Conservation (phyloP, 2,329 filamentous ascomycete species). For the Ascochyta viciae-villosae region DNA sequence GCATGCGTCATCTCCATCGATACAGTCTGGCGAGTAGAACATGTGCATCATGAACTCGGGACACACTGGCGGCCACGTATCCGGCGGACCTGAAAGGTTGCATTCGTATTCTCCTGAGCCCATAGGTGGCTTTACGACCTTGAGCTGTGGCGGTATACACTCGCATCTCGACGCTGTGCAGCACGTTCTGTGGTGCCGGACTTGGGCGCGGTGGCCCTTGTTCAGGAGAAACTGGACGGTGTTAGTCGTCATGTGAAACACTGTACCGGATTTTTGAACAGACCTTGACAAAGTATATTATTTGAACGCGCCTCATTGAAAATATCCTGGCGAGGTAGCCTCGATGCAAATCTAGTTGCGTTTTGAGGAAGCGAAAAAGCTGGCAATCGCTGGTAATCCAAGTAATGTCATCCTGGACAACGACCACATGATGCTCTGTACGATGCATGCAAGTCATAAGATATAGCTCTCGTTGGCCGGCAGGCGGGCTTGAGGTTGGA, state of each 20-base stretch:
- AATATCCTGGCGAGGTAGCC: not conserved
- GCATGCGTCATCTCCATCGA: not conserved
- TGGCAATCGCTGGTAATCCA: not conserved
- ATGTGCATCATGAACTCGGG: conserved; percentile 3
- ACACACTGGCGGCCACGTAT: not conserved
- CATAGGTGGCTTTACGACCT: not conserved
- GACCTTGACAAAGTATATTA: not conserved
- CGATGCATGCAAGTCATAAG: not conserved
- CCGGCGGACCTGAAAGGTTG: not conserved
- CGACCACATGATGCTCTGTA: not conserved
- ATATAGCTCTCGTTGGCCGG: not conserved
- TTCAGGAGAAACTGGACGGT: too few species aligned
- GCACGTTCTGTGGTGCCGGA: not conserved
- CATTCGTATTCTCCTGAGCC: conserved; percentile 4
- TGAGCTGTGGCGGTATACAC: not conserved
- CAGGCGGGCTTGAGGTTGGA: too few species aligned
- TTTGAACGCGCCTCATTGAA: not conserved
- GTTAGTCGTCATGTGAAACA: too few species aligned
- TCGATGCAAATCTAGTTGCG: not conserved
- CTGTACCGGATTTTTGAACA: not conserved
- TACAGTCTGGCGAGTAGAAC: not conserved
- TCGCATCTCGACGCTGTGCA: not conserved
- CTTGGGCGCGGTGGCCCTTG: not conserved
- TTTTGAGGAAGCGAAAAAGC: not conserved
- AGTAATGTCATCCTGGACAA: not conserved